Evolutionary conservation across 2,329 filamentous ascomycete species (phyloP).

Genomic region (Penicillium corylophilum): DNA sequence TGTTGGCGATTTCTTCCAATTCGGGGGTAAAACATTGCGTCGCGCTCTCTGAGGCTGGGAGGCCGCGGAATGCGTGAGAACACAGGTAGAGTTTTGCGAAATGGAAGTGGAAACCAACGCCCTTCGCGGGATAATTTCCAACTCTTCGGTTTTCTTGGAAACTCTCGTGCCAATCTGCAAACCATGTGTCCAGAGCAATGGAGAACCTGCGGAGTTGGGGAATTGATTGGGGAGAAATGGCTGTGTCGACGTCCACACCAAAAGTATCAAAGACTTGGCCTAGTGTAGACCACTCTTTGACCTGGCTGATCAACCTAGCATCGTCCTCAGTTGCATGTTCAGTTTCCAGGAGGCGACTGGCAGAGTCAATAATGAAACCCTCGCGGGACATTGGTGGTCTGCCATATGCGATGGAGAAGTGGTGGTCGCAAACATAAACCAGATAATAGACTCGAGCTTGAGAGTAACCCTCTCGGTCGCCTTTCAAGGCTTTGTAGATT

Average conservation of each 20-base stretch:
- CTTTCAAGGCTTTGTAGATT: constrained; percentile 23
- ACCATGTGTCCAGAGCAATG: constrained; percentile 15
- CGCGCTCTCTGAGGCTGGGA: constrained; percentile 3
- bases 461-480: constrained; percentile 20
- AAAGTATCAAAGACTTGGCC: constrained; percentile 34
- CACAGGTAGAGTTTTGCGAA: constrained; percentile 50
- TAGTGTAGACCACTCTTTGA: constrained; percentile 34
- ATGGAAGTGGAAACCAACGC: constrained; percentile 46
- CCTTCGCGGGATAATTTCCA: constrained; percentile 46
- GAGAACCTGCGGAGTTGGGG: constrained; percentile 13
- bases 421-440: constrained; percentile 41
- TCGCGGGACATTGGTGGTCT: constrained; percentile 37
- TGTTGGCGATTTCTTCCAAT: constrained; percentile 39
- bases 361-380: constrained; percentile 30
- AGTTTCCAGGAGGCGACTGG: constrained; percentile 27
- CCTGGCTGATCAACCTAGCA: constrained; percentile 35
- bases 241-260: constrained; percentile 32
- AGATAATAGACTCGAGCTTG: constrained; percentile 33
- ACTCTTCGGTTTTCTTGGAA: constrained; percentile 21
- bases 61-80: constrained; percentile 46
- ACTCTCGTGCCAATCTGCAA: constrained; percentile 19
- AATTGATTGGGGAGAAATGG: constrained; percentile 14
- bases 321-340: constrained; percentile 34
- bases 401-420: constrained; percentile 39
- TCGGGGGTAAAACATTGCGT: constrained; percentile 11